phyloP scores from a whole-genome alignment of 2,329 filamentous ascomycete genomes.

The Gaeumannomyces tritici region DNA sequence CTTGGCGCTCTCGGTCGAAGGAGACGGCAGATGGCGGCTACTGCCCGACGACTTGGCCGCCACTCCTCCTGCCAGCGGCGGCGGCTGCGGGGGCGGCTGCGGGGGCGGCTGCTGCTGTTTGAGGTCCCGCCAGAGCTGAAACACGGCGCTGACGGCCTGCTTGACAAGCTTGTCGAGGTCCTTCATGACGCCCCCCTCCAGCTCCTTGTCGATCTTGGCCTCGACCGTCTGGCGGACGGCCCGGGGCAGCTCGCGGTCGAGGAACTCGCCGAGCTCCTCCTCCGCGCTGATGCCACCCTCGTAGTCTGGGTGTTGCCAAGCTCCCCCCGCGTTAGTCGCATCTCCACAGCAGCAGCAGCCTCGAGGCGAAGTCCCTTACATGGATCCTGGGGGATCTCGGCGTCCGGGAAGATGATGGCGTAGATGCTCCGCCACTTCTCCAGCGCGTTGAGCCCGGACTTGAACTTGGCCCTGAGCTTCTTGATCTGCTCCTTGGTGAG shows the following conservation, averaged over 20 bases:
- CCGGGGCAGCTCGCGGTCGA: neutral
- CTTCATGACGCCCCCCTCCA: neutral
- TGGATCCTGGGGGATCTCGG: constrained; percentile 8
- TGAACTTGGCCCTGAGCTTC: constrained; percentile 10
- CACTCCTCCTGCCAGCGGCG: no score
- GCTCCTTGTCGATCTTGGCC: neutral
- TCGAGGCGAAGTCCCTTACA: neutral
- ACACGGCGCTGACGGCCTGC: neutral
- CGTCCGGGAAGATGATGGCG: constrained; percentile 12
- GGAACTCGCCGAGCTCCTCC: neutral
- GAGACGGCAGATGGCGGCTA: no score
- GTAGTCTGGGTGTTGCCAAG: neutral
- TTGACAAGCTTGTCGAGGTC: neutral
- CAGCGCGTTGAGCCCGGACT: constrained; percentile 8
- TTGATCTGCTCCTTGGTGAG: constrained; percentile 30
- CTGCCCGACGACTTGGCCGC: no score
- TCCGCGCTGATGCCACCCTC: neutral
- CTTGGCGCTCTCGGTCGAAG: no score
- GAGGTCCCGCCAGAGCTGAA: neutral
- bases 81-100: neutral
- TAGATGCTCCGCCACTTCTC: constrained; percentile 17
- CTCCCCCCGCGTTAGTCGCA: no score
- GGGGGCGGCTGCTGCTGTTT: neutral
- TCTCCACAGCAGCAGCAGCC: no score
- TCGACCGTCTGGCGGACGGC: neutral